A percentile compares a stretch with the other conserved stretches of the same genome.
Evolutionary conservation across 768 basidiomycete species (phyloP).

Genomic region (Boletus rubroflammeus): DNA sequence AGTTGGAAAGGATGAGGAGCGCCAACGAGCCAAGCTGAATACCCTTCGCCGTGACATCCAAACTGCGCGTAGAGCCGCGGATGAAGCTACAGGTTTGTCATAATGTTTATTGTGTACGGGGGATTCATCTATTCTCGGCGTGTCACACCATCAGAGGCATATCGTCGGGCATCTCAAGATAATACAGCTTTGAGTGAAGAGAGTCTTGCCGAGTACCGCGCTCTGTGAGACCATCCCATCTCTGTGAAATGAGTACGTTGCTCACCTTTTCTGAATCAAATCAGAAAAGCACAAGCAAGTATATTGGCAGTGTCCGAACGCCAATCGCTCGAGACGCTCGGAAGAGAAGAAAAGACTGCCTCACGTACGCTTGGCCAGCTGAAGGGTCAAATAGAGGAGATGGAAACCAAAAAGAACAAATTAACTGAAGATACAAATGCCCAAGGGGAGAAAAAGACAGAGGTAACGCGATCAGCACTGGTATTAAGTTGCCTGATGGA

Average conservation of each 20-base stretch:
- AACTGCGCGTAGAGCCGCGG: constrained; percentile 63
- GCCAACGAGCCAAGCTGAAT: constrained; percentile 50
- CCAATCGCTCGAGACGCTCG: constrained; percentile 75
- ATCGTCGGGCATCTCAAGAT: constrained; percentile 64
- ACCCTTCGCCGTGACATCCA: constrained; percentile 62
- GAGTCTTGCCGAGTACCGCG: constrained; percentile 76
- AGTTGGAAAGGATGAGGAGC: constrained; percentile 55
- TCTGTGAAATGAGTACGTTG: not conserved
- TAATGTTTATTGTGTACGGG: not conserved
- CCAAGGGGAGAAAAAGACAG: constrained; percentile 50
- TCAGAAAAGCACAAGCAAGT: constrained; percentile 76
- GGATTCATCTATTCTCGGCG: not conserved
- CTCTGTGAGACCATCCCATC: constrained; percentile 15
- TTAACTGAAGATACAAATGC: constrained; percentile 50
- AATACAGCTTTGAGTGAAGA: constrained; percentile 80
- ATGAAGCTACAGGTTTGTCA: constrained; percentile 70
- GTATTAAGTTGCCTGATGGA: not conserved
- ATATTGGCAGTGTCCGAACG: constrained; percentile 83
- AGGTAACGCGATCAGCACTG: constrained; percentile 38
- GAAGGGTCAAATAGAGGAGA: constrained; percentile 64
- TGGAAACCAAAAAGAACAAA: constrained; percentile 54
- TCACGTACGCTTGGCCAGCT: constrained; percentile 60
- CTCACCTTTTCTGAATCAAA: constrained; percentile 4
- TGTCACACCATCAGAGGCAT: constrained; percentile 53
- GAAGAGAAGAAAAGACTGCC: constrained; percentile 77